These are phyloP conservation scores for Crocinoboletus sp. DNA, from an alignment of 1,284 basidiomycete species.

Conservation along the genomic window DNA sequence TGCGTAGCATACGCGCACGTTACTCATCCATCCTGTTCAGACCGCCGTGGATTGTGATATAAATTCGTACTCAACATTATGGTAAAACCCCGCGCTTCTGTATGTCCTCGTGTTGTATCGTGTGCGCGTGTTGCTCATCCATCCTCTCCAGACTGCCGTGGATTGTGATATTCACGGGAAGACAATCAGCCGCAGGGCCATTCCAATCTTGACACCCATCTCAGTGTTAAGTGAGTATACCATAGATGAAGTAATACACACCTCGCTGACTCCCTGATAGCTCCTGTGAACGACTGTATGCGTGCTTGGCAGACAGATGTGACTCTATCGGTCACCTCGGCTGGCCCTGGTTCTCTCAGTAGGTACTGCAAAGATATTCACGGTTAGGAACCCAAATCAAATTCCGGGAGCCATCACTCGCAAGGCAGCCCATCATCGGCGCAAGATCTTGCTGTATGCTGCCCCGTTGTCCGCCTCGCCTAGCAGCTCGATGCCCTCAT, in stretches of 20 bases:
- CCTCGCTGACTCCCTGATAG: conserved; percentile 11
- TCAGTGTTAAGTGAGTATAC: conserved; percentile 23
- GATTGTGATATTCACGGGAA: no score
- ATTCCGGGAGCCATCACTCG: neutral
- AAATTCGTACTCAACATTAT: no score
- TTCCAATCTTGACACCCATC: conserved; percentile 33
- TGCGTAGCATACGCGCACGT: neutral
- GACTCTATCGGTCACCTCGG: conserved; percentile 9
- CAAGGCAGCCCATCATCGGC: neutral
- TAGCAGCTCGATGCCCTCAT: neutral
- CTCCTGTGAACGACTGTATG: conserved; percentile 8
- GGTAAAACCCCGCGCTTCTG: no score
- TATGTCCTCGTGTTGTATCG: no score
- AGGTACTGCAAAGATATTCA: conserved; percentile 22
- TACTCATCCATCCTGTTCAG: conserved; percentile 14
- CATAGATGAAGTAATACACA: neutral
- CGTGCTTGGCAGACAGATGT: conserved; percentile 25
- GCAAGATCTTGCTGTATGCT: neutral
- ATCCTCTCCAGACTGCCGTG: no score
- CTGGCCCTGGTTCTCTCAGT: conserved; percentile 30
- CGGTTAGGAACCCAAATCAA: conserved; percentile 12
- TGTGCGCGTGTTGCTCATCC: no score
- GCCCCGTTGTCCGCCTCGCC: neutral
- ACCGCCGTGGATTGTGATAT: conserved; percentile 1
- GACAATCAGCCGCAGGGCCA: conserved; percentile 14